Percentiles rank a stretch among this genome's conserved stretches.
Conservation (phyloP, 441 rosid species). For the Monsonia emarginata region DNA sequence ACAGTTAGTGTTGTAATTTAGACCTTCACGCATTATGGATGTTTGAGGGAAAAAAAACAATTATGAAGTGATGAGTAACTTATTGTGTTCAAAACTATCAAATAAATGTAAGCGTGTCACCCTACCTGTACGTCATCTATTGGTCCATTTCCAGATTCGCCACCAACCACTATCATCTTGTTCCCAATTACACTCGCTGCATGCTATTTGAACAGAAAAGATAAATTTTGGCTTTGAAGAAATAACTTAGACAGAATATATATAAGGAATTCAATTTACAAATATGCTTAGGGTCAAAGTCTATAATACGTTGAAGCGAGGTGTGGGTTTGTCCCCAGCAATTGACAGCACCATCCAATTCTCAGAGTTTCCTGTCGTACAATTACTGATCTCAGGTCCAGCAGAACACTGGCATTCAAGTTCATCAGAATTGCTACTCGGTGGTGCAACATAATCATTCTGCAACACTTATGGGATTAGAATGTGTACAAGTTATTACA, state of each 20-base stretch:
- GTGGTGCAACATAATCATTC: slow-evolving; percentile 42
- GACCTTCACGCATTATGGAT: not conserved
- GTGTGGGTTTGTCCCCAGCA: slow-evolving; percentile 66
- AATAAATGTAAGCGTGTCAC: not conserved
- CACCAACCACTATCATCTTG: slow-evolving; percentile 95
- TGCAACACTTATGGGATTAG: slow-evolving; percentile 25
- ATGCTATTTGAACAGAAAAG: slow-evolving; percentile 45
- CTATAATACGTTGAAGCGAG: slow-evolving; percentile 63
- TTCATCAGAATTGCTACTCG: slow-evolving; percentile 42
- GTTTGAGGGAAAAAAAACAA: not conserved
- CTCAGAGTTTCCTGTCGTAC: slow-evolving; percentile 46
- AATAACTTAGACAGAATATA: slow-evolving; percentile 4
- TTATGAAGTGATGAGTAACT: not conserved
- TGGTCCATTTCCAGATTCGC: slow-evolving; percentile 73
- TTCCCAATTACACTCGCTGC: slow-evolving; percentile 82
- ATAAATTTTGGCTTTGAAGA: slow-evolving; percentile 8
- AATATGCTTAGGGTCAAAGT: not conserved
- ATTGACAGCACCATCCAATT: slow-evolving; percentile 74
- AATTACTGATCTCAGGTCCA: slow-evolving; percentile 32
- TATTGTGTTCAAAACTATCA: not conserved
- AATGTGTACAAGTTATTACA: slow-evolving; percentile 4
- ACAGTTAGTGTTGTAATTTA: slow-evolving; percentile 5
- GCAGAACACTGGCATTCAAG: slow-evolving; percentile 37
- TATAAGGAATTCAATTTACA: not conserved
- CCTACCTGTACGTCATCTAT: slow-evolving; percentile 93